Evolutionary conservation across 495 filamentous ascomycete species (phyloP).

Genomic region (Collariella sp.): DNA sequence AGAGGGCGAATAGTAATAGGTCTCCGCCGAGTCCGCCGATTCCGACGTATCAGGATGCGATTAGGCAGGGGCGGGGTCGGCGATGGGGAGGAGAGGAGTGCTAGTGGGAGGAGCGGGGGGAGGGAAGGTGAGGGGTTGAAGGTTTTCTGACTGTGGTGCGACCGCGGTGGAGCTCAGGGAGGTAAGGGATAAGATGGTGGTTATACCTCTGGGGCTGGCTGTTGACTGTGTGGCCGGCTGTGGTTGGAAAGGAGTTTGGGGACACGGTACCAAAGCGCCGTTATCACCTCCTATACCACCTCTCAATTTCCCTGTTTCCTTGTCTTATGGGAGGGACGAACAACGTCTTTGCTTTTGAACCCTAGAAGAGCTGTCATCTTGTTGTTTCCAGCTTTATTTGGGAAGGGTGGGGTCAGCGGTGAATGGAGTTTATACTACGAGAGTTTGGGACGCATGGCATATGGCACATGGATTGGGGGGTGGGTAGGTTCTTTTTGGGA

Average conservation of each 20-base stretch:
- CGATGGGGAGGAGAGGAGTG: slow-evolving; percentile 35
- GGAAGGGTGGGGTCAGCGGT: too few species aligned
- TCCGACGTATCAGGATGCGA: slow-evolving; percentile 60
- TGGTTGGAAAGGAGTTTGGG: too few species aligned
- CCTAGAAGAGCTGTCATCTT: too few species aligned
- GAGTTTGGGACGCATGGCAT: too few species aligned
- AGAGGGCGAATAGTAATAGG: slow-evolving; percentile 10
- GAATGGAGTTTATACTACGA: too few species aligned
- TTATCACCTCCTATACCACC: too few species aligned
- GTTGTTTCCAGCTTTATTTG: too few species aligned
- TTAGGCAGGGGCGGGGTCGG: slow-evolving; percentile 36
- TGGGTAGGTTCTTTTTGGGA: too few species aligned
- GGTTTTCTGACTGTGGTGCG: not conserved
- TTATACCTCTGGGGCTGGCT: not conserved
- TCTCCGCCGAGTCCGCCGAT: slow-evolving; percentile 41
- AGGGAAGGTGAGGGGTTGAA: slow-evolving; percentile 3
- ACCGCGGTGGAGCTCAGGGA: not conserved
- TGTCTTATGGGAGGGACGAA: not conserved
- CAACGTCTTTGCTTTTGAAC: not conserved
- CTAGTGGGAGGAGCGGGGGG: slow-evolving; percentile 24
- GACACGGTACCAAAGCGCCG: too few species aligned
- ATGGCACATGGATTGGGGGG: too few species aligned
- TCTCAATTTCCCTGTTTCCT: not conserved
- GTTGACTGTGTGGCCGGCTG: too few species aligned
- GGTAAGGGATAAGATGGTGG: too few species aligned